Percentiles rank a stretch among this genome's conserved stretches.
Conservation (phyloP, 345 rosid species). For the Orychophragmus violaceus region DNA sequence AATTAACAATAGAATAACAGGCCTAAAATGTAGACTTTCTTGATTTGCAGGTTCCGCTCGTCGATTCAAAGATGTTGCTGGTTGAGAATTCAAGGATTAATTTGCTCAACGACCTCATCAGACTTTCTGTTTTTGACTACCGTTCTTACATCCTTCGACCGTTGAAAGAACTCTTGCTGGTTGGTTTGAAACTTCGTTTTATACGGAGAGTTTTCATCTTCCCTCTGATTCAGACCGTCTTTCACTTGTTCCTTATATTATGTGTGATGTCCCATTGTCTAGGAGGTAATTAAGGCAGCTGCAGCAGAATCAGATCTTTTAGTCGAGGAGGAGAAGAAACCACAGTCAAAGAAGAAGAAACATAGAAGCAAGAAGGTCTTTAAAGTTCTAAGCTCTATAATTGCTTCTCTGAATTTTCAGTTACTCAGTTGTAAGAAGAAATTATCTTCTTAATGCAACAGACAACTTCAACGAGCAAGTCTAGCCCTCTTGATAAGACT, state of each 20-base stretch:
- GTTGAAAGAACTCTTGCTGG: background rate
- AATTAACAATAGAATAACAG: background rate
- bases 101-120: background rate
- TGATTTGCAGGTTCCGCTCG: background rate
- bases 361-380: background rate
- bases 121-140: conserved; percentile 7
- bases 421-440: background rate
- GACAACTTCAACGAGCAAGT: background rate
- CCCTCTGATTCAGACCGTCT: background rate
- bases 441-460: background rate
- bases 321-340: background rate
- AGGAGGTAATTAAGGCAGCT: conserved; percentile 6
- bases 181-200: background rate
- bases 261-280: background rate
- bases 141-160: background rate
- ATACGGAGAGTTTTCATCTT: background rate
- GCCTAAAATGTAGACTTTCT: background rate
- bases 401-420: background rate
- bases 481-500: background rate
- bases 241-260: background rate
- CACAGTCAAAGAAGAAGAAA: background rate
- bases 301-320: background rate
- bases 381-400: background rate
- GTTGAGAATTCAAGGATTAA: background rate
- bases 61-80: conserved; percentile 18